Evolutionary conservation across 257 asterid genomes (phyloP).

Genomic region (Linaria vulgaris): DNA sequence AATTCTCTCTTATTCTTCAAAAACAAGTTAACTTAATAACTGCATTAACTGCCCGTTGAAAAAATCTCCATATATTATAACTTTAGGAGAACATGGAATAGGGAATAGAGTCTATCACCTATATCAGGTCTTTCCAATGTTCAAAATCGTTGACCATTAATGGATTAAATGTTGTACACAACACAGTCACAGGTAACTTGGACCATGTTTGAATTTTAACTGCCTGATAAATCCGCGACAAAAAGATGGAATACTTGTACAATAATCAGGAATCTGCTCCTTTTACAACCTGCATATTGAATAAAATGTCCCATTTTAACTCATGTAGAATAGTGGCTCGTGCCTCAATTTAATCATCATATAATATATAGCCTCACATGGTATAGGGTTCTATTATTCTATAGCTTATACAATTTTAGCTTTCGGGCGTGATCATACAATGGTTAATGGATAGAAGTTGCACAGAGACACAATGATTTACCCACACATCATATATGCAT

Average conservation of each 20-base stretch:
- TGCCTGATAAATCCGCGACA: conserved; percentile 44
- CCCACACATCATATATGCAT: conserved; percentile 13
- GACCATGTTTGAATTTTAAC: conserved; percentile 24
- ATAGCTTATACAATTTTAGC: too few species aligned
- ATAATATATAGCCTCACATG: neutral
- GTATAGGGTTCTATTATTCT: too few species aligned
- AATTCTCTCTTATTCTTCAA: neutral
- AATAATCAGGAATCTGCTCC: conserved; percentile 31
- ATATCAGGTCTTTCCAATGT: too few species aligned
- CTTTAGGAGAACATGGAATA: conserved; percentile 20
- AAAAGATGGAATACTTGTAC: conserved; percentile 19
- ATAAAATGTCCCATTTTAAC: conserved; percentile 8
- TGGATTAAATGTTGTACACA: neutral
- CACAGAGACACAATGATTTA: conserved; percentile 20
- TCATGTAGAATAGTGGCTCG: conserved; percentile 11
- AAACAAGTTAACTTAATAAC: conserved; percentile 15
- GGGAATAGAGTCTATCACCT: conserved; percentile 20
- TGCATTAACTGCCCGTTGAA: neutral
- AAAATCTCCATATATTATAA: too few species aligned
- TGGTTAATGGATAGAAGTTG: neutral
- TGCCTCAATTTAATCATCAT: conserved; percentile 15
- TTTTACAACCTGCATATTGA: conserved; percentile 22
- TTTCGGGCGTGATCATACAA: neutral
- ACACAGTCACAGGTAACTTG: conserved; percentile 1
- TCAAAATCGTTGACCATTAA: too few species aligned